A percentile compares a stretch with the other conserved stretches of the same genome.
Conservation (phyloP, 495 filamentous ascomycete species). For the Talaromyces trachyspermus region DNA sequence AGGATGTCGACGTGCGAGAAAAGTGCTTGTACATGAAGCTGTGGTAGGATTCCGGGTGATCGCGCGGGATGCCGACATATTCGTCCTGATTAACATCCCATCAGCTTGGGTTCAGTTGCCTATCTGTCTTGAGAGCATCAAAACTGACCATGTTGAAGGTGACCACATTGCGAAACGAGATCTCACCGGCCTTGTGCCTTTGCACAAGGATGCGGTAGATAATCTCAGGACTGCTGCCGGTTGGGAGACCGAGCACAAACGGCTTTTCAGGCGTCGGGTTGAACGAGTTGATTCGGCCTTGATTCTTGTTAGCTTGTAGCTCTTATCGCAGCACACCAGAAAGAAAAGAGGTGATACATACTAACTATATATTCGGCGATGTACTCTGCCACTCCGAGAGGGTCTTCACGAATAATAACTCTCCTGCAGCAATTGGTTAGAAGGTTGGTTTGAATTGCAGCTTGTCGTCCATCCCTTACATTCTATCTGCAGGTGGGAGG, state of each 20-base stretch:
- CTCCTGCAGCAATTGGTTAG: slow-evolving; percentile 47
- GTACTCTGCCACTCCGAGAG: slow-evolving; percentile 58
- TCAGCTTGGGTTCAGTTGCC: background rate
- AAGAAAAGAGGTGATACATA: slow-evolving; percentile 24
- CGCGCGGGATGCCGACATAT: slow-evolving; percentile 74
- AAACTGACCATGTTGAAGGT: slow-evolving; percentile 85
- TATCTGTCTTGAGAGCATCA: too few species aligned
- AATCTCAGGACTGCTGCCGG: slow-evolving; percentile 69
- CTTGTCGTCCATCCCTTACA: slow-evolving; percentile 2
- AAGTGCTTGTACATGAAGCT: slow-evolving; percentile 89
- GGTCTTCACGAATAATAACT: slow-evolving; percentile 73
- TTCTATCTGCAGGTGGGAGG: background rate
- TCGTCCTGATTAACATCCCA: slow-evolving; percentile 55
- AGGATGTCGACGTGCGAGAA: slow-evolving; percentile 81
- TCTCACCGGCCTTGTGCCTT: slow-evolving; percentile 66
- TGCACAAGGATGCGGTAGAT: slow-evolving; percentile 73
- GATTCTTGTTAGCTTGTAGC: slow-evolving; percentile 8
- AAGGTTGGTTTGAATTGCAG: slow-evolving; percentile 14
- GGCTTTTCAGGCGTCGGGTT: slow-evolving; percentile 60
- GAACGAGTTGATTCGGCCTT: slow-evolving; percentile 62
- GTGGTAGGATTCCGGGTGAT: slow-evolving; percentile 80
- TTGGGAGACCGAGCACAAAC: slow-evolving; percentile 79
- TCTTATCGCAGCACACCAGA: background rate
- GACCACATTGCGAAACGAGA: slow-evolving; percentile 81
- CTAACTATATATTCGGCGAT: slow-evolving; percentile 79